Evolutionary conservation across 2,329 filamentous ascomycete species (phyloP), one percentile per base, ranked within the genome.

Genomic region (Claviceps fusiformis): DNA sequence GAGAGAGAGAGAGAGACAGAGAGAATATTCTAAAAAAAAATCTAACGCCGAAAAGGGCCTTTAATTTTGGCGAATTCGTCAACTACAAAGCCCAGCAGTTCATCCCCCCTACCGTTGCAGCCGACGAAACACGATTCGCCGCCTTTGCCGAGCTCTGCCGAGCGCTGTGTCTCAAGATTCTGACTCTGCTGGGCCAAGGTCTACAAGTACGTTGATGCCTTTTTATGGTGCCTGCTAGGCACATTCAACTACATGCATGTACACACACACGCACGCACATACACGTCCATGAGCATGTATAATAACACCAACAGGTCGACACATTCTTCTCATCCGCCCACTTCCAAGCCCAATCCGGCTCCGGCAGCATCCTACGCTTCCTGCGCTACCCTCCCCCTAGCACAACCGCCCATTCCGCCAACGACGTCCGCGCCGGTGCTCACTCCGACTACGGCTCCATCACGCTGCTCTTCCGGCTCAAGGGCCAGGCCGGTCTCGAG

Each of bases 11-110:
- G 19, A 19, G 19, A 19, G 19, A 19, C 1, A 19, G 19, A 19
- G 19, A 19, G 19, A 19, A 33, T 33, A 33, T 5, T 33, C 8
- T 33, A 5, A 33, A 33, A 33, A 33, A 33, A 55, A 46, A 46
- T 54, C 54, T 51, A 46, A 44, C 8, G 15, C 31, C 46, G 50
- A 7, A 24, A 55, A 93, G 90, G 73, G 89, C 86, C 43, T 92
- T 97, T 77, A 98, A 97, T 73, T 86, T 97, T 65, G 89, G 86
- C 60, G 82, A 89, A 62, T 95, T 93, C 66, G 66, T 74, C 56
- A 62, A 82, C 59, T 78, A 81, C 61, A 82, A 83, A 69, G 79
- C 86, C 15, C 82, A 86, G 58, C 92, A 97, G 67, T 85, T 86
- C 9, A 75, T 97, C 1, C 90, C 92, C 0, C 64, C 73, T 1